Base-by-base conservation (phyloP, 106 monocot genomes). In the Dendrobium huoshanense region DNA sequence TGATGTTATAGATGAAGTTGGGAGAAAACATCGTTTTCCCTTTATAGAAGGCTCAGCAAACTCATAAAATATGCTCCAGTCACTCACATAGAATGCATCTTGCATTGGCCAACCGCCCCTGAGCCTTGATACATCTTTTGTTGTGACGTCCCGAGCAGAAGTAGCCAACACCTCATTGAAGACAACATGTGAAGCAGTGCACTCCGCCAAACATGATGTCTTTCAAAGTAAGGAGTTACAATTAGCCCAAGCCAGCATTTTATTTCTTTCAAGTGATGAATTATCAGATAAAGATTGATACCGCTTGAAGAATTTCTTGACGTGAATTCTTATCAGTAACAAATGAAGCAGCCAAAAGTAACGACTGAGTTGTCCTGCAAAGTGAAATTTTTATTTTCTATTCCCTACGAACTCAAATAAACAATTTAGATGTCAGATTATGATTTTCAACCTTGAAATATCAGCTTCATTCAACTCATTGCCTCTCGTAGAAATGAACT, bases 51-150 rank as follows among this genome's bases (percentile, higher is more conserved):
- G 41, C 18, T 56, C 56, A 75, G 15, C 16, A 58, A 55, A 49
- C 5, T 19, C 56, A 41, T 56, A 42, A n/a, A 37, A 55, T 10
- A 20, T 65, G 41, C 37, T 15, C 4, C 22, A 82, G 37, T 16
- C 75, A 88, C 94, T 83, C 81, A 98, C 98, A 90, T 87, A 86
- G 87, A 98, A 98, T 83, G 92, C 92, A 87, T 98, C 98, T 72
- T 94, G 94, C 80, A 98, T 81, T 73, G 95, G 89, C 98, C 98
- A 98, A 72, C 98, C 98, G 55, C 98, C 98, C 80, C 98, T 88
- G 41, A 98, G 80, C 78, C 98, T 91, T 70, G 95, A 87, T 80
- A 98, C 79, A 85, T 98, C 98, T 77, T 98, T 98, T 67, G 89
- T 88, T 47, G 87, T 82, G 70, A 95, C 86, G 78, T 98, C 98